Conservation (phyloP, 768 basidiomycete species). For the Collybia sordida region DNA sequence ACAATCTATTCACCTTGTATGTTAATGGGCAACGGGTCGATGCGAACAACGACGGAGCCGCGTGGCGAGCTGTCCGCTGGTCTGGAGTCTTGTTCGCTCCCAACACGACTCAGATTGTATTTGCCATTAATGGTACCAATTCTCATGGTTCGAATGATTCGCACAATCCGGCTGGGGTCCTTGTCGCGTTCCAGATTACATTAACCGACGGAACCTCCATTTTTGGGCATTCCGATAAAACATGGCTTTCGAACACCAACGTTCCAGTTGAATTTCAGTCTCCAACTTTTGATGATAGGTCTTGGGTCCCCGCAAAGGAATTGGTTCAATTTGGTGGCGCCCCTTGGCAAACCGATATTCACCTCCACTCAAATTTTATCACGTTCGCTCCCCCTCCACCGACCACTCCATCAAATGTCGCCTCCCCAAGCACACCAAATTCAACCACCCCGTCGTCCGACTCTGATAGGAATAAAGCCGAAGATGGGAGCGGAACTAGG, state of each 20-base stretch:
- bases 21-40: constrained; percentile 24
- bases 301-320: too few relatives aligned
- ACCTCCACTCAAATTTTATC: too few relatives aligned
- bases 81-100: constrained; percentile 17
- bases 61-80: constrained; percentile 24
- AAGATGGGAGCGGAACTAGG: too few relatives aligned
- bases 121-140: constrained; percentile 29
- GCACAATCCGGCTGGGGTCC: constrained; percentile 25
- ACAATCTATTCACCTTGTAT: too few relatives aligned
- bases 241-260: constrained; percentile 20
- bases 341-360: too few relatives aligned
- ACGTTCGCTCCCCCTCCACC: too few relatives aligned
- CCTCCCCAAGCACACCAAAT: too few relatives aligned
- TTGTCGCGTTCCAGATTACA: constrained; percentile 22
- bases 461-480: too few relatives aligned
- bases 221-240: constrained; percentile 16
- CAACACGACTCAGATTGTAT: constrained; percentile 16
- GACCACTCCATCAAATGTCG: too few relatives aligned
- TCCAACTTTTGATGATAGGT: constrained; percentile 18
- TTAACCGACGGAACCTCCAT: constrained; percentile 24
- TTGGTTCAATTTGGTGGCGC: too few relatives aligned
- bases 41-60: constrained; percentile 19
- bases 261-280: constrained; percentile 24
- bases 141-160: constrained; percentile 15
- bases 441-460: too few relatives aligned